These are phyloP conservation scores for barley (Hordeum vulgare) DNA, from an alignment of 176 grass and related monocot species.

Conservation along the genomic window DNA sequence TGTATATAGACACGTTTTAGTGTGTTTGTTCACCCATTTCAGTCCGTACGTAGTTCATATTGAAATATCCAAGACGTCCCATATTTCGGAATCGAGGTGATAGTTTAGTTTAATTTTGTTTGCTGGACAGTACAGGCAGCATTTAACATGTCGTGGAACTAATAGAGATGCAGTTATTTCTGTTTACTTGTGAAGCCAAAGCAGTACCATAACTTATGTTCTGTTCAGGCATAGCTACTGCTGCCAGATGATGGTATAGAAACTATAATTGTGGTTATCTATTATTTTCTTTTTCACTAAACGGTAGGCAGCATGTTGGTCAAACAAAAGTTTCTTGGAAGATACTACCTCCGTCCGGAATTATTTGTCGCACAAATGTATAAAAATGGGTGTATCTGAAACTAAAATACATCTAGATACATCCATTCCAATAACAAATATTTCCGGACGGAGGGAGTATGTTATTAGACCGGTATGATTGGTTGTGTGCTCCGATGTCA, in stretches of 20 bases:
- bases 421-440: too few relatives aligned
- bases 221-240: neutral
- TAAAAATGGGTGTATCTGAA: too few relatives aligned
- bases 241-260: neutral
- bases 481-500: neutral
- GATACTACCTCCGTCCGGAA: neutral
- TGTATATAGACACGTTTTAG: too few relatives aligned
- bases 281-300: neutral
- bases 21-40: too few relatives aligned
- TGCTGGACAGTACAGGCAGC: neutral
- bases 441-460: neutral
- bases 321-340: constrained; percentile 2
- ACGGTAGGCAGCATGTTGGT: neutral
- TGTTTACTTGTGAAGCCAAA: neutral
- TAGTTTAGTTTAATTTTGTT: constrained; percentile 17
- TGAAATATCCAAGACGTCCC: too few relatives aligned
- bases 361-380: too few relatives aligned
- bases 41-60: too few relatives aligned
- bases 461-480: neutral
- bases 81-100: too few relatives aligned
- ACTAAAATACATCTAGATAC: too few relatives aligned
- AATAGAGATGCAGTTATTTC: neutral
- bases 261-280: neutral
- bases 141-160: constrained; percentile 26
- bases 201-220: neutral